Base-by-base conservation (phyloP, 2,329 filamentous ascomycete species). In the Epicoccum sorghinum region DNA sequence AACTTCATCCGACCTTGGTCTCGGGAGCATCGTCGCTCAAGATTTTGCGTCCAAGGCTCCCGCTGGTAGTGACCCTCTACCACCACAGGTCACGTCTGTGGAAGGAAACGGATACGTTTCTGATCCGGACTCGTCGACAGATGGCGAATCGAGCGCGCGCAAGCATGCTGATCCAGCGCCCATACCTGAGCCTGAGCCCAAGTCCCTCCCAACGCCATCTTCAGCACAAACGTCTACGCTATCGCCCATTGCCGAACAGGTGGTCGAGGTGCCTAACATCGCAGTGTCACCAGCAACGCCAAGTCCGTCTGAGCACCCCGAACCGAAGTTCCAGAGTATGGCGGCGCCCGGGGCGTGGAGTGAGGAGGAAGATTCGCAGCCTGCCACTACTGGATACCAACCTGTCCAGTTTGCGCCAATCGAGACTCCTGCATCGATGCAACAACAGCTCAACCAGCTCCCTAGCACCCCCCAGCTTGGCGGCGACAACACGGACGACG, bases 71-170 rank as follows among this genome's bases (percentile, higher is more conserved):
- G 84, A 89, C 58, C 89, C 90, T 13, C 71, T 91, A 30, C 86
- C 89, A 4, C 88, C 88, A 1, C 82, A 90, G 13, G 86, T 90
- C 10, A 89, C 87, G 0, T 87, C 86, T 1, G 82, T 88, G 14
- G 88, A 92, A 67, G 85, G 83, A 8, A 82, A 75, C 50, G 87
- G 84, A 1, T 86, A 89, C 60, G 74, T 80, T 12, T 89, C 86
- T 12, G 85, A 89, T 54, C 84, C 80, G n/a, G 71, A 68, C 49
- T 63, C 68, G 9, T 59, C 58, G 27, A 65, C 65, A 45, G 50
- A 52, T 8, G 36, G 14, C 10, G 52, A 50, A 3, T 53, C 56
- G 8, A 55, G 49, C 30, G 27, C 42, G 7, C 52, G 55, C 24
- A 62, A 62, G 41, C 57, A 58, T 8, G 58, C 40, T n/a, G 52